These are phyloP conservation scores for Cinnamomum micranthum DNA, from an alignment of 164 flowering plant genomes.

Conservation along the genomic window DNA sequence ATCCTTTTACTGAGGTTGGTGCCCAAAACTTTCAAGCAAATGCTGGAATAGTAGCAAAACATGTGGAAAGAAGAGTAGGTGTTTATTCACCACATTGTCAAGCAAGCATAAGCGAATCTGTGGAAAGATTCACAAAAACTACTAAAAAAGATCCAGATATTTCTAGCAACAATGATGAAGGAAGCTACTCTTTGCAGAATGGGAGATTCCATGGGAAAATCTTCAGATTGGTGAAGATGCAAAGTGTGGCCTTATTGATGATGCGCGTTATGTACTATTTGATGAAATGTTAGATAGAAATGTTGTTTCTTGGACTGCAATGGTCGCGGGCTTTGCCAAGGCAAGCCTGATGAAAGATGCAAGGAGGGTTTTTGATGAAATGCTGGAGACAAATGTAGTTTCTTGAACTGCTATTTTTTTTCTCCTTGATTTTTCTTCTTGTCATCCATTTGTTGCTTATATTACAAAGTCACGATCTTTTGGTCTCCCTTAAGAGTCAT, in stretches of 20 bases:
- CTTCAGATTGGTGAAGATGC: conserved; percentile 89
- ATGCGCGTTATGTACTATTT: no score
- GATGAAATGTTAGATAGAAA: no score
- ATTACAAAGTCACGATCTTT: background rate
- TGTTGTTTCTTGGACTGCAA: no score
- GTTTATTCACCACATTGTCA: conserved; percentile 9
- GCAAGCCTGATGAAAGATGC: no score
- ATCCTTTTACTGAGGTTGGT: conserved; percentile 17
- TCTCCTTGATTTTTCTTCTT: conserved; percentile 2
- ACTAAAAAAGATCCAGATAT: conserved; percentile 13
- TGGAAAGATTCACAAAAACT: conserved; percentile 19
- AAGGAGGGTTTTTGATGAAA: no score
- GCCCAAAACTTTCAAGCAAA: conserved; percentile 11
- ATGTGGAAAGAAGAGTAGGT: no score
- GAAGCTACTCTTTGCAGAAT: conserved; percentile 58
- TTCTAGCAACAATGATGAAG: conserved; percentile 28
- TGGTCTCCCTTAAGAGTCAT: background rate
- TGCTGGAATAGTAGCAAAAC: no score
- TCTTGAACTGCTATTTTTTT: no score
- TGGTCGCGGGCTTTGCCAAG: no score
- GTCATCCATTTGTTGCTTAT: background rate
- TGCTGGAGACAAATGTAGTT: no score
- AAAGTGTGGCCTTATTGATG: no score
- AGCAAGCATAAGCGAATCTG: conserved; percentile 6
- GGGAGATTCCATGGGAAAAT: conserved; percentile 96